Conservation (phyloP, 306 rosid species). For the Fragaria ananassa region DNA sequence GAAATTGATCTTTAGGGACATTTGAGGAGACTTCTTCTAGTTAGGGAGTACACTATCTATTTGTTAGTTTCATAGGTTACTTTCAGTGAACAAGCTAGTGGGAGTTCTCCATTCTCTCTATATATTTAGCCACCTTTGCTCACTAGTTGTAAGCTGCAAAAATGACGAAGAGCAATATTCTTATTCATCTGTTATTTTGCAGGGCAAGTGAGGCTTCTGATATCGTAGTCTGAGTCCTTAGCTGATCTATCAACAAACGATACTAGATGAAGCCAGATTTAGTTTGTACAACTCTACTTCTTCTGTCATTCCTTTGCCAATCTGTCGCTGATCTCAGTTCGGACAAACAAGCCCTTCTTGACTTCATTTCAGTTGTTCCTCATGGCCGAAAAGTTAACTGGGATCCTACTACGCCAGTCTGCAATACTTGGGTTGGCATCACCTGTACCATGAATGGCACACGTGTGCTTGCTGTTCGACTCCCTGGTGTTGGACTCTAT, state of each 20-base stretch:
- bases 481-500: constrained; percentile 61
- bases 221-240: constrained; percentile 19
- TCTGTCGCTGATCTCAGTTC: constrained; percentile 53
- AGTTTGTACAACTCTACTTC: constrained; percentile 25
- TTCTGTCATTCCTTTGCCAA: constrained; percentile 35
- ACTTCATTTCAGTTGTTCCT: constrained; percentile 60
- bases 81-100: not conserved
- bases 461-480: constrained; percentile 55
- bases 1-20: constrained; percentile 3
- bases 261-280: constrained; percentile 47
- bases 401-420: constrained; percentile 53
- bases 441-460: constrained; percentile 46
- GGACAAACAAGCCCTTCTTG: constrained; percentile 79
- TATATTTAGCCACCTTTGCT: constrained; percentile 12
- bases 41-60: not conserved
- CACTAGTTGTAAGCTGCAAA: not conserved
- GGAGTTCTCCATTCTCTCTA: constrained; percentile 1
- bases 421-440: constrained; percentile 79
- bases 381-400: constrained; percentile 67
- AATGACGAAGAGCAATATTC: constrained; percentile 15
- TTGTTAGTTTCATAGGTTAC: not conserved
- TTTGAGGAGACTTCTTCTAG: not conserved
- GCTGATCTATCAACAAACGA: constrained; percentile 25
- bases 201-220: constrained; percentile 44
- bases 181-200: constrained; percentile 25